These are phyloP conservation scores for Rhinocladiella mackenziei DNA, from an alignment of 2,329 filamentous ascomycete species.

Conservation along the genomic window DNA sequence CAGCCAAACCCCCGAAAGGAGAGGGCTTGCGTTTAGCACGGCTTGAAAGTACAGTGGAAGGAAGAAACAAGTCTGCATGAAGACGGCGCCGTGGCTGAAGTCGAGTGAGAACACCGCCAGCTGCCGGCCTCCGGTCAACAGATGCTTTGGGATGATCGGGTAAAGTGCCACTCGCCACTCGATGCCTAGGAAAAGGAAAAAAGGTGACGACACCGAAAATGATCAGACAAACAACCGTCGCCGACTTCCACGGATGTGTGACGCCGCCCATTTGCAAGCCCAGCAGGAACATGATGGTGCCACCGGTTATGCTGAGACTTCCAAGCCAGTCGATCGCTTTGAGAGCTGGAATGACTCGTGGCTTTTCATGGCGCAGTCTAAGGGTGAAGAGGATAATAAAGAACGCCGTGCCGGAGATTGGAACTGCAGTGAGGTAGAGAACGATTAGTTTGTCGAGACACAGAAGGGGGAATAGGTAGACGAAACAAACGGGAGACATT, in stretches of 20 bases:
- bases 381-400: constrained; percentile 49
- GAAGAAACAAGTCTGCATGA: constrained; percentile 50
- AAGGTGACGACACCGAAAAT: constrained; percentile 64
- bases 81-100: constrained; percentile 4
- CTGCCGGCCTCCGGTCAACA: constrained; percentile 57
- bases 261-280: constrained; percentile 75
- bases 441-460: too few species aligned
- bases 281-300: constrained; percentile 77
- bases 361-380: constrained; percentile 52
- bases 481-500: too few species aligned
- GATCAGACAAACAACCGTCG: constrained; percentile 70
- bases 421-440: too few species aligned
- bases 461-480: too few species aligned
- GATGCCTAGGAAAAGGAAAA: constrained; percentile 62
- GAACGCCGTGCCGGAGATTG: constrained; percentile 47
- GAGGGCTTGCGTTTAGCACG: constrained; percentile 62
- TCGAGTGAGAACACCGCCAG: constrained; percentile 58
- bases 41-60: constrained; percentile 80
- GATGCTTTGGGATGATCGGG: constrained; percentile 63
- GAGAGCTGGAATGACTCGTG: constrained; percentile 38
- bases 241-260: constrained; percentile 66
- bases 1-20: constrained; percentile 68
- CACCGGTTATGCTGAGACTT: constrained; percentile 62
- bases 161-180: constrained; percentile 46
- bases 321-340: constrained; percentile 59